Base-by-base conservation (phyloP, 495 filamentous ascomycete genomes). In the Aspergillus carlsbadensis region DNA sequence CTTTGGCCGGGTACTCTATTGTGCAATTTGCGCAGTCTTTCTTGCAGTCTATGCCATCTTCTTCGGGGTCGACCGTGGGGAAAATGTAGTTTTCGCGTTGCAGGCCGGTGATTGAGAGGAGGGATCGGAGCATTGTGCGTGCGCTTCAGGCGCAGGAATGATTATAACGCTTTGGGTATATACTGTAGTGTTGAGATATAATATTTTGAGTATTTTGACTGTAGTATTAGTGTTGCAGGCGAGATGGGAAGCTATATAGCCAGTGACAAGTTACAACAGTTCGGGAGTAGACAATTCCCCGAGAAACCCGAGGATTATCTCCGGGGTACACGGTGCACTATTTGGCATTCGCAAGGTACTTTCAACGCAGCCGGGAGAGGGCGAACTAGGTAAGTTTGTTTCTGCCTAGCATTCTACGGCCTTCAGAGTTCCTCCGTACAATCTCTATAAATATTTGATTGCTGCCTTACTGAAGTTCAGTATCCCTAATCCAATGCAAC, bases 11-110 rank as follows among this genome's bases (percentile, higher is more conserved):
- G 59, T 87, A 90, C 14, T 84, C 76, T 6, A 90, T 76, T 0
- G 83, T 83, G 75, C 93, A 98, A 58, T 79, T 85, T 8, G 81
- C 84, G 74, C 94, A 98, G 70, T 97, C 93, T 66, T 84, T 85
- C 41, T 85, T 75, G 71, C 94, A 98, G 46, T 92, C 91, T 24
- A 91, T 87, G 17, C 88, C 92, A 68, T 96, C 93, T 24, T 86
- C 64, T 0, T 74, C 78, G 8, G 84, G 81, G 54, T 87, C 75
- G 21, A 92, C 92, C 15, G 77, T 76, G 1, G 74, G 70, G 37
- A 79, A 75, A 46, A 76, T 51, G 57, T 74, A 78, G 17, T 72
- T 35, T 41, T 59, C 52, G 52, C 54, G 54, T 33, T 54, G 51
- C 37, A 50, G 36, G n/a, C 65, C 68, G 15, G 66, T 63, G 5